Base-by-base conservation (phyloP, 2,329 filamentous ascomycete genomes). In the Anthostomella pinea region DNA sequence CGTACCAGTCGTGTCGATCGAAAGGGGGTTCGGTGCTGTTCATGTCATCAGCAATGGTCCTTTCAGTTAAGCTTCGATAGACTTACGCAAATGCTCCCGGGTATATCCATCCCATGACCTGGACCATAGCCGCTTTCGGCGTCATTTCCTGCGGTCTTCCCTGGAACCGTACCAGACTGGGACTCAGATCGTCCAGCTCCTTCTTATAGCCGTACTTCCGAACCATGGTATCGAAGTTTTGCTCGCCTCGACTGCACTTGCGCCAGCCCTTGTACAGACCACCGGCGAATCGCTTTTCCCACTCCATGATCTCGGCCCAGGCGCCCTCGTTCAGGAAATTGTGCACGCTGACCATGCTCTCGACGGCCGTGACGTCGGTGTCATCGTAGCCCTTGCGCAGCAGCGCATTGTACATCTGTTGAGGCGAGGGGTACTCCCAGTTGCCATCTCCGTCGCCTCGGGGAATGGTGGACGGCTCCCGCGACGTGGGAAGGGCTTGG, bases 341-440 rank as follows among this genome's bases (percentile, higher is more conserved):
- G 72, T 98, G 93, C 8, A 97, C 88, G 1, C 88, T 85, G 5
- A 98, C 93, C 93, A 98, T 98, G 57, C 84, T 83, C 65, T 96
- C 90, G 10, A 98, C 90, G 3, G 90, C 89, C 14, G 91, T 93
- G 36, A 88, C 79, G 38, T 95, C 90, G 0, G 93, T 97, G 60
- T 97, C 90, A 1, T 85, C 89, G 65, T 96, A 93, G 40, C 93
- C 93, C 66, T 98, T 98, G 47, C 93, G 84, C 44, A 97, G 70
- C 67, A 98, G 84, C 6, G 93, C 93, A 58, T 98, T 97, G 73
- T 97, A 98, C 93, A 98, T 98, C 66, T 98, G 93, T 68, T 98
- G 93, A 1, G 93, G 91, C 0, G 89, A 96, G 0, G 93, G 93
- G 60, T 98, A 98, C 65, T 97, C 93, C 93, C 93, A 98, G 56